Conservation (phyloP, 495 filamentous ascomycete genomes). For the Xylaria sp. region DNA sequence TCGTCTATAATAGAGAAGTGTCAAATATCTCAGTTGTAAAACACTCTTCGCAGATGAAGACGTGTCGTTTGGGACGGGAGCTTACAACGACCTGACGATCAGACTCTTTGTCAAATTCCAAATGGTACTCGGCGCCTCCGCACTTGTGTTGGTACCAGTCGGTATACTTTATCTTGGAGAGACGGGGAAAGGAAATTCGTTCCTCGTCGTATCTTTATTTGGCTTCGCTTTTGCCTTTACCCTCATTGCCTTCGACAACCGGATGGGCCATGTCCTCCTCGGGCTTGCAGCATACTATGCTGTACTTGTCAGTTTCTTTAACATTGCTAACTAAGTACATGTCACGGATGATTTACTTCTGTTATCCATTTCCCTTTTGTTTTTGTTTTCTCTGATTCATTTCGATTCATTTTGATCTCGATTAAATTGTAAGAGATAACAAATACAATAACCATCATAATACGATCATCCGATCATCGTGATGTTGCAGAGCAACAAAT, state of each 20-base stretch:
- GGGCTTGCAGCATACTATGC: slow-evolving; percentile 5
- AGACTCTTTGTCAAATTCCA: not conserved
- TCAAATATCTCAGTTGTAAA: not conserved
- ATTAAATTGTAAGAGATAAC: not conserved
- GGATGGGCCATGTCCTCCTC: not conserved
- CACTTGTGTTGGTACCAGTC: not conserved
- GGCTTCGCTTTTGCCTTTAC: not conserved
- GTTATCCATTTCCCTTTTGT: not conserved
- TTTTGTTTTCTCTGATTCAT: not conserved
- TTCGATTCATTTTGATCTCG: not conserved
- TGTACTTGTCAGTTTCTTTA: not conserved
- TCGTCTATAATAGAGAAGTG: not conserved
- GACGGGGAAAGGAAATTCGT: not conserved
- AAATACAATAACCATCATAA: not conserved
- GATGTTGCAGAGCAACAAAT: not conserved
- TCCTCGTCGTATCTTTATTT: not conserved
- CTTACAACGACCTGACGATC: not conserved
- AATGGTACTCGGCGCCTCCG: not conserved
- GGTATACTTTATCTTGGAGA: not conserved
- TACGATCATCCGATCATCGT: not conserved
- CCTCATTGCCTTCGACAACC: not conserved
- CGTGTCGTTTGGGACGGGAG: not conserved
- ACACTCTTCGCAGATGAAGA: not conserved
- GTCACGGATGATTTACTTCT: not conserved
- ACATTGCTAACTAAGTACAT: not conserved